phyloP scores from a whole-genome alignment of 2,329 filamentous ascomycete genomes.

The Aspergillus persii region DNA sequence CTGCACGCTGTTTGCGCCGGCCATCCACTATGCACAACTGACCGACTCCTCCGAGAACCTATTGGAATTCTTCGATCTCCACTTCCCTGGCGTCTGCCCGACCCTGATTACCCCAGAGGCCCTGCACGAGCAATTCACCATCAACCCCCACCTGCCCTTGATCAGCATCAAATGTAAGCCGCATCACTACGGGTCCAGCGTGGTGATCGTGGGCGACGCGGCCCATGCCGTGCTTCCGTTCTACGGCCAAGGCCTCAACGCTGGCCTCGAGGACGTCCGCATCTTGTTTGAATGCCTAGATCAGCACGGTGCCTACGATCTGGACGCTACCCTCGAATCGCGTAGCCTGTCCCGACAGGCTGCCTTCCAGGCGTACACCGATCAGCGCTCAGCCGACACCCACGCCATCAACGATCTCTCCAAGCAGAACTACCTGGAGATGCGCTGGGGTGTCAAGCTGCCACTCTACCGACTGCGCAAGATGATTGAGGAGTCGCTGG shows the following conservation, averaged over 20 bases:
- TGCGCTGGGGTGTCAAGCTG: slow-evolving; percentile 81
- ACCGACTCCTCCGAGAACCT: slow-evolving; percentile 63
- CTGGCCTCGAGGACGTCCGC: slow-evolving; percentile 89
- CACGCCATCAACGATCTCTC: slow-evolving; percentile 91
- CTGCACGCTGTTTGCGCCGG: slow-evolving; percentile 86
- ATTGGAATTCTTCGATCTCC: slow-evolving; percentile 78
- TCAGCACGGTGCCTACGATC: slow-evolving; percentile 53
- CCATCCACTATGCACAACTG: slow-evolving; percentile 65
- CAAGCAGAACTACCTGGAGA: slow-evolving; percentile 87
- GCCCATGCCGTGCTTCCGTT: slow-evolving; percentile 98
- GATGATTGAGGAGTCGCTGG: slow-evolving; percentile 78
- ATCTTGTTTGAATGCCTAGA: slow-evolving; percentile 83
- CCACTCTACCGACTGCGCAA: slow-evolving; percentile 78
- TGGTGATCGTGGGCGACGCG: slow-evolving; percentile 86
- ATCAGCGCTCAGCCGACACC: slow-evolving; percentile 71
- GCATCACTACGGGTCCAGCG: slow-evolving; percentile 74
- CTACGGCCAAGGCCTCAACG: slow-evolving; percentile 97
- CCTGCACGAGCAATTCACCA: slow-evolving; percentile 70
- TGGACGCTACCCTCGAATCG: slow-evolving; percentile 37
- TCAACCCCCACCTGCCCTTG: slow-evolving; percentile 85
- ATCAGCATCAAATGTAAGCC: slow-evolving; percentile 92
- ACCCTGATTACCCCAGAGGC: slow-evolving; percentile 58
- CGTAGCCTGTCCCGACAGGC: slow-evolving; percentile 42
- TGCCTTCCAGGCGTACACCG: slow-evolving; percentile 72
- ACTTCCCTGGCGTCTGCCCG: slow-evolving; percentile 82